Conservation (phyloP, 805 yeast species). For the Zygoascus tannicola region DNA sequence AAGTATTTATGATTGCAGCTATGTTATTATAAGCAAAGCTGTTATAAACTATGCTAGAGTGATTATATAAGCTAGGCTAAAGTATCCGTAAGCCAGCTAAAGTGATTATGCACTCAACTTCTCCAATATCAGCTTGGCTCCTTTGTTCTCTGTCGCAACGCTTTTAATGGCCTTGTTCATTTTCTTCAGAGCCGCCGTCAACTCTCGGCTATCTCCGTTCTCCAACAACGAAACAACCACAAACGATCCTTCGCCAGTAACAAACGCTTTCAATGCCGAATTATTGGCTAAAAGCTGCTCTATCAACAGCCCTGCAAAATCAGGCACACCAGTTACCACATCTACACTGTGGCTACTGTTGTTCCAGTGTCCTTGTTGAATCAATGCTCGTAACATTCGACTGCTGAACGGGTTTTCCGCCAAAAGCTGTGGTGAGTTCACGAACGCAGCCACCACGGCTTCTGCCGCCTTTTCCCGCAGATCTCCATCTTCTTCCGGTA, state of each 20-base stretch:
- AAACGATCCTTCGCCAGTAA: conserved; percentile 63
- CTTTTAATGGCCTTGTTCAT: conserved; percentile 29
- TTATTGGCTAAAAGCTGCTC: conserved; percentile 31
- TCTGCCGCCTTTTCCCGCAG: conserved; percentile 28
- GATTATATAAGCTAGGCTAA: too few species aligned
- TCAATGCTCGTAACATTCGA: conserved; percentile 63
- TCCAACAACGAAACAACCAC: conserved; percentile 76
- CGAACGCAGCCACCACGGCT: conserved; percentile 35
- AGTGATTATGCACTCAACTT: background rate
- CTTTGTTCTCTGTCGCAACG: conserved; percentile 26
- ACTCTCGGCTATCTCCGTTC: conserved; percentile 38
- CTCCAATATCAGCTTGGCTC: conserved; percentile 26
- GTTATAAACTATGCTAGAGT: too few species aligned
- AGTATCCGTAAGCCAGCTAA: too few species aligned
- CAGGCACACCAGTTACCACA: conserved; percentile 38
- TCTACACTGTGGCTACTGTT: conserved; percentile 46
- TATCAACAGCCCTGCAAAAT: background rate
- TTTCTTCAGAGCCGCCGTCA: conserved; percentile 40
- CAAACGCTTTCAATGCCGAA: conserved; percentile 47
- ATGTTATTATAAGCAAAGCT: too few species aligned
- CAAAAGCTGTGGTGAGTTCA: conserved; percentile 27
- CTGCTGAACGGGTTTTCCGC: conserved; percentile 58
- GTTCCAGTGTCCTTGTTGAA: conserved; percentile 82
- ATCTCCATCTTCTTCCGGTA: background rate
- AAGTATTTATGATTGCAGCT: too few species aligned